These are phyloP conservation scores for Casaregolazyma suthepensis DNA, from an alignment of 1,139 yeast species.

Conservation along the genomic window DNA sequence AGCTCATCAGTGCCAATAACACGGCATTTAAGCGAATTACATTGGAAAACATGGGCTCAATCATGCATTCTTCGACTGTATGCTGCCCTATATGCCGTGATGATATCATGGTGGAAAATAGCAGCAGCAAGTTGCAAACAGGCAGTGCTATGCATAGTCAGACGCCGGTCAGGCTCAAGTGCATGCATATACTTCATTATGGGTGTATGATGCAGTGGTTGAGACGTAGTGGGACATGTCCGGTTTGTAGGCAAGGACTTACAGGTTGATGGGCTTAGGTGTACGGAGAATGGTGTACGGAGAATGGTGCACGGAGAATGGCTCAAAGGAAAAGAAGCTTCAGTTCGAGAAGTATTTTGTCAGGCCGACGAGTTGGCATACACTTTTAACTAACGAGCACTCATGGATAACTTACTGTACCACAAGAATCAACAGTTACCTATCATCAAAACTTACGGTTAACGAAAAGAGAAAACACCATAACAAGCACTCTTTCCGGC, in stretches of 20 bases:
- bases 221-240: slow-evolving; percentile 54
- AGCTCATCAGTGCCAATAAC: slow-evolving; percentile 42
- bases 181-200: slow-evolving; percentile 72
- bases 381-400: too few species aligned
- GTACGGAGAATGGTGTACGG: too few species aligned
- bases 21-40: slow-evolving; percentile 32
- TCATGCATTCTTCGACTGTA: slow-evolving; percentile 8
- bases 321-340: too few species aligned
- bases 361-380: too few species aligned
- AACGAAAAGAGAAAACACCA: too few species aligned
- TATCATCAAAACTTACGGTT: too few species aligned
- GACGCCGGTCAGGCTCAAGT: slow-evolving; percentile 37
- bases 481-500: too few species aligned
- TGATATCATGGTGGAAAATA: slow-evolving; percentile 11
- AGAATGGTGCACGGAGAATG: too few species aligned
- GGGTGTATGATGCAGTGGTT: slow-evolving; percentile 83
- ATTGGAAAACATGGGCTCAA: slow-evolving; percentile 38
- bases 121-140: neutral
- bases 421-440: too few species aligned
- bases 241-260: slow-evolving; percentile 21
- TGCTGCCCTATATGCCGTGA: slow-evolving; percentile 61
- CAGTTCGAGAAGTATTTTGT: too few species aligned
- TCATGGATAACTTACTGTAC: too few species aligned
- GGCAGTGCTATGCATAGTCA: neutral
- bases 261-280: too few species aligned